Percentiles rank a stretch among this genome's conserved stretches.
phyloP scores from a whole-genome alignment of 768 basidiomycete genomes.

The Auricularia sp. region DNA sequence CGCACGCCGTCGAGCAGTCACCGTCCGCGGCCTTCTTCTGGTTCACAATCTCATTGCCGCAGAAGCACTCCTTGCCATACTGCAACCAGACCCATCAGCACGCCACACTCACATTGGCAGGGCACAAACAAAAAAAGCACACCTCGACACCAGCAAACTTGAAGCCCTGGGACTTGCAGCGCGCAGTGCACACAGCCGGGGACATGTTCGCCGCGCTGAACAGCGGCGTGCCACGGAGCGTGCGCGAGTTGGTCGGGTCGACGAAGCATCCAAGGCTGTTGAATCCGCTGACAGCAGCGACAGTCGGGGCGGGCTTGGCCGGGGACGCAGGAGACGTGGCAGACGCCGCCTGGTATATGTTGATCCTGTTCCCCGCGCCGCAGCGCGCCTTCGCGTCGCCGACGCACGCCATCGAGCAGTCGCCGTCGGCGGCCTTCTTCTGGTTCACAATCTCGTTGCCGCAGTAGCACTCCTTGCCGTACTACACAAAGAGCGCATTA shows the following conservation, averaged over 20 bases:
- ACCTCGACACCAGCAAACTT: slow-evolving; percentile 61
- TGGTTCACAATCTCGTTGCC: slow-evolving; percentile 48
- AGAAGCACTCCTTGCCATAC: slow-evolving; percentile 25
- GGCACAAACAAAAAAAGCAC: neutral
- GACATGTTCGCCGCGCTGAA: slow-evolving; percentile 2
- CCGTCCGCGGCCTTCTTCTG: neutral
- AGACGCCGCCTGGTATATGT: slow-evolving; percentile 1
- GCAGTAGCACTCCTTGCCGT: slow-evolving; percentile 30
- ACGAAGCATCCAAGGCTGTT: slow-evolving; percentile 37
- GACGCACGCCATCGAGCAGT: slow-evolving; percentile 7
- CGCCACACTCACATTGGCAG: slow-evolving; percentile 1
- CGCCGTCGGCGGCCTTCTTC: neutral
- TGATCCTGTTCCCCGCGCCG: neutral
- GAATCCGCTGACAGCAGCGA: neutral
- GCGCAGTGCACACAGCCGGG: slow-evolving; percentile 1
- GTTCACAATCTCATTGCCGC: slow-evolving; percentile 53
- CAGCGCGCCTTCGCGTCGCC: slow-evolving; percentile 4
- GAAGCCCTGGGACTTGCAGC: slow-evolving; percentile 29
- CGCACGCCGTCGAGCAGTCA: slow-evolving; percentile 8
- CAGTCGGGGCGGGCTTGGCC: neutral
- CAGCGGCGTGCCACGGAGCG: neutral
- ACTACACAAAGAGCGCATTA: neutral
- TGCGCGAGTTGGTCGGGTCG: neutral
- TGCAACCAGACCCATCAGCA: neutral
- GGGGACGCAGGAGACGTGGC: neutral